Base-by-base conservation (phyloP, 257 asterid species). In the Handroanthus guayacan region DNA sequence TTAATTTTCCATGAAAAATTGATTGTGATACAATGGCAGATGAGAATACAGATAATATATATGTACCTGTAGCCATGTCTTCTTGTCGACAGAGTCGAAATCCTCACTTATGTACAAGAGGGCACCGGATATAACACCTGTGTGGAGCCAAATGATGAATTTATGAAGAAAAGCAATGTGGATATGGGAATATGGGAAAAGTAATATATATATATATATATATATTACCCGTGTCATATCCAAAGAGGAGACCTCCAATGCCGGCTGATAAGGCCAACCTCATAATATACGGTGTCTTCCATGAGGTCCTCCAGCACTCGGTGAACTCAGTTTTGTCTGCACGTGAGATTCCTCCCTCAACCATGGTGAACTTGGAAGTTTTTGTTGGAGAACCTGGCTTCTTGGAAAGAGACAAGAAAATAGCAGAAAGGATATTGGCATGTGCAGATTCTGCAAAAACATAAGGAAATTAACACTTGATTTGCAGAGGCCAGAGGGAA, bases 91-190 rank as follows among this genome's bases (percentile, higher is more conserved):
- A 9, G 69, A 55, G 13, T 73, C 60, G 25, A 80, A 80, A 65
- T 80, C 87, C 34, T 80, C 81, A 4, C 80, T 45, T 17, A 83
- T 83, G 75, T 80, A 83, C 74, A 83, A 74, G 6, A 83, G 82
- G 44, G 87, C 84, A 9, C 87, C 84, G 58, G 87, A 83, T 51
- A 83, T 83, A 50, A 83, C 87, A 73, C 87, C 87, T 79, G 75
- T 45, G 47, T 8, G 14, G 10, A 3, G 10, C 17, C 2, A 9
- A 47, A 5, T 9, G 45, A 10, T 11, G 9, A 6, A 9, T 50
- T 11, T 10, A 16, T 45, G 20, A 55, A 20, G 3, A 10, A 52
- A 48, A 10, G 3, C 43, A 44, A 25, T 17, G 10, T 37, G 4
- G 47, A 44, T 48, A 38, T 47, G 0, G 1, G 9, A 14, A 52